Evolutionary conservation across 2,329 filamentous ascomycete genomes (phyloP).

Genomic region (Colletotrichum sp.): DNA sequence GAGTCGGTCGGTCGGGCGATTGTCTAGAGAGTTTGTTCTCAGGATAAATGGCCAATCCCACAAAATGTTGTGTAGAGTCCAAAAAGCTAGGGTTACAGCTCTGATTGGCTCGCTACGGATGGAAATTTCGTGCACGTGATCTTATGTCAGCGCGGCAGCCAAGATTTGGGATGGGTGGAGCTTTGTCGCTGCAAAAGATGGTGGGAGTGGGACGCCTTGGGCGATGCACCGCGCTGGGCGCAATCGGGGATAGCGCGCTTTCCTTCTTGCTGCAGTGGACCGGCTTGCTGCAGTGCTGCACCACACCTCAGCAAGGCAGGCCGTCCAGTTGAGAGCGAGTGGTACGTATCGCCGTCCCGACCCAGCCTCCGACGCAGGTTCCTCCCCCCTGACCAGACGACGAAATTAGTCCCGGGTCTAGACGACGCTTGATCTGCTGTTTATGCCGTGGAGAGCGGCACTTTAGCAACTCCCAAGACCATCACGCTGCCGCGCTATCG

Average conservation of each 20-base stretch:
- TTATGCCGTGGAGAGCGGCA: conserved; percentile 7
- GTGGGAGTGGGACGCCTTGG: not conserved
- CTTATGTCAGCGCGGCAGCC: not conserved
- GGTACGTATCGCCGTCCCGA: not conserved
- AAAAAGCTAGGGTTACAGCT: conserved; percentile 15
- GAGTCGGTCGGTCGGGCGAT: conserved; percentile 14
- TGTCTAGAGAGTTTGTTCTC: conserved; percentile 21
- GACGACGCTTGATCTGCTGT: conserved; percentile 15
- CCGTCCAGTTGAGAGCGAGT: not conserved
- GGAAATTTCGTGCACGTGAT: not conserved
- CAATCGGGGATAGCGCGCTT: not conserved
- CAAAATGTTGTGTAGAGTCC: conserved; percentile 18
- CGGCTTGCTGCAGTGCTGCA: not conserved
- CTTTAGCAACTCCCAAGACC: not conserved
- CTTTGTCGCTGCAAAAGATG: not conserved
- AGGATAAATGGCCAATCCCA: conserved; percentile 3
- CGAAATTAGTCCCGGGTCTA: conserved; percentile 18
- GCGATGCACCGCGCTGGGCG: not conserved
- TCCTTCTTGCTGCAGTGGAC: not conserved
- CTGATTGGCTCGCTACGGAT: conserved; percentile 3
- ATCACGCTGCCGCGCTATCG: conserved; percentile 16
- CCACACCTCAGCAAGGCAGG: not conserved
- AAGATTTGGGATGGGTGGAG: not conserved
- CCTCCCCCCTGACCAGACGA: conserved; percentile 18
- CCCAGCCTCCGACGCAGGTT: not conserved